These are phyloP conservation scores for Chaetomium tenue DNA, from an alignment of 495 filamentous ascomycete genomes.

Conservation along the genomic window DNA sequence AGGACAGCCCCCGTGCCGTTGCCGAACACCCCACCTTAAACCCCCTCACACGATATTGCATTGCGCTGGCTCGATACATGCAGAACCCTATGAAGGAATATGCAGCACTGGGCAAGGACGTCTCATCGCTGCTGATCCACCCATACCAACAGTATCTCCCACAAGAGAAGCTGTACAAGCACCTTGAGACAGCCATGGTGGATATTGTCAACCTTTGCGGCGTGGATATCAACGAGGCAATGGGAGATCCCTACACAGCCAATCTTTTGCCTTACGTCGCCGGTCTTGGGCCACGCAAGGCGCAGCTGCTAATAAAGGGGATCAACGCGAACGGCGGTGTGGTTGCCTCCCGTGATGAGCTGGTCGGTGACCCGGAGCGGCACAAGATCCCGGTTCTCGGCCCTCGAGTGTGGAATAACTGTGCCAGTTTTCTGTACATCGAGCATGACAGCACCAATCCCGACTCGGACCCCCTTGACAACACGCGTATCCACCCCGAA, in stretches of 20 bases:
- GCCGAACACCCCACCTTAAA: conserved; percentile 75
- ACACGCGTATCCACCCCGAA: conserved; percentile 94
- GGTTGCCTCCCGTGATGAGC: conserved; percentile 75
- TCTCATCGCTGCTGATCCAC: conserved; percentile 83
- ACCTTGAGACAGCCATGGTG: conserved; percentile 89
- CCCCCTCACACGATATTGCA: conserved; percentile 79
- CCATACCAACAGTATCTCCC: conserved; percentile 84
- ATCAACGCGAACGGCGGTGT: conserved; percentile 83
- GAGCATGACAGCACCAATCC: conserved; percentile 76
- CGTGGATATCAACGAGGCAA: conserved; percentile 90
- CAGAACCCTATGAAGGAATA: conserved; percentile 96
- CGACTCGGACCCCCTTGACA: conserved; percentile 87
- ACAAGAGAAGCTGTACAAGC: conserved; percentile 77
- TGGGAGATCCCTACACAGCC: conserved; percentile 71
- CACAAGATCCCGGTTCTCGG: conserved; percentile 76
- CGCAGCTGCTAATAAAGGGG: conserved; percentile 79
- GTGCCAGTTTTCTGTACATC: conserved; percentile 89
- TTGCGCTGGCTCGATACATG: conserved; percentile 82
- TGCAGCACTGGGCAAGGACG: conserved; percentile 82
- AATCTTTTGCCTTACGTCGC: conserved; percentile 89
- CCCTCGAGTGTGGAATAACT: conserved; percentile 90
- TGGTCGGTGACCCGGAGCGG: conserved; percentile 80
- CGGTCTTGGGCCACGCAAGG: conserved; percentile 91
- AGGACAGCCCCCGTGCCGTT: conserved; percentile 78
- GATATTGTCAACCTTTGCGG: conserved; percentile 97